A percentile compares a stretch with the other conserved stretches of the same genome.
Evolutionary conservation across 2,329 filamentous ascomycete species (phyloP).

Genomic region (Thermoascus crustaceus): DNA sequence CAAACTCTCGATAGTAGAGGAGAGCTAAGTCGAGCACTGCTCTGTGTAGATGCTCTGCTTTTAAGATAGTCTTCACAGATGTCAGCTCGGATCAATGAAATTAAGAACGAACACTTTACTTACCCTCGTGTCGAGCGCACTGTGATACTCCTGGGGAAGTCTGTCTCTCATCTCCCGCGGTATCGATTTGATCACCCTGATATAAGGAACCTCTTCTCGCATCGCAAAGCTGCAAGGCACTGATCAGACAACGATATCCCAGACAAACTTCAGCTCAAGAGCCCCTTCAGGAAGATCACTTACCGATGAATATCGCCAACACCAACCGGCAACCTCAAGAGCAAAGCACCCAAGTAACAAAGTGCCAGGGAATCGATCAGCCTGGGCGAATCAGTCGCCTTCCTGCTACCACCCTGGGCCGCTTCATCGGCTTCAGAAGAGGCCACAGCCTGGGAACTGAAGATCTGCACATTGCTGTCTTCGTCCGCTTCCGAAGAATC

Average conservation of each 20-base stretch:
- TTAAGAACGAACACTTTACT: constrained; percentile 2
- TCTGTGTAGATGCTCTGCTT: constrained; percentile 53
- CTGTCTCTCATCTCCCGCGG: constrained; percentile 38
- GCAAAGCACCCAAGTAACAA: constrained; percentile 69
- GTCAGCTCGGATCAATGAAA: background rate
- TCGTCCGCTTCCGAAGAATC: constrained; percentile 27
- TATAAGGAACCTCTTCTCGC: constrained; percentile 69
- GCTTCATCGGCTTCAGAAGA: constrained; percentile 37
- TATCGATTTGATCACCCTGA: constrained; percentile 47
- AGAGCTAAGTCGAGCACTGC: constrained; percentile 54
- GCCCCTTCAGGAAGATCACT: constrained; percentile 2
- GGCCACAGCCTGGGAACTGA: constrained; percentile 51
- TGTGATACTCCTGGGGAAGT: constrained; percentile 34
- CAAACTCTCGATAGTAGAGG: constrained; percentile 60
- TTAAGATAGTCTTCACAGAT: constrained; percentile 30
- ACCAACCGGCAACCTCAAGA: constrained; percentile 69
- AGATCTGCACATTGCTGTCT: constrained; percentile 39
- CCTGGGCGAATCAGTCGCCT: constrained; percentile 46
- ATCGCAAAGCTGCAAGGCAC: constrained; percentile 28
- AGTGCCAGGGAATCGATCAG: constrained; percentile 68
- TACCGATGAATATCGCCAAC: constrained; percentile 59
- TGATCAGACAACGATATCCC: background rate
- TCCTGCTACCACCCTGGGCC: constrained; percentile 25
- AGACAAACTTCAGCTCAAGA: background rate
- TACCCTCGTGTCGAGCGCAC: constrained; percentile 34